Evolutionary conservation across 2,329 filamentous ascomycete genomes (phyloP).

Genomic region (Samsoniella hepiali): DNA sequence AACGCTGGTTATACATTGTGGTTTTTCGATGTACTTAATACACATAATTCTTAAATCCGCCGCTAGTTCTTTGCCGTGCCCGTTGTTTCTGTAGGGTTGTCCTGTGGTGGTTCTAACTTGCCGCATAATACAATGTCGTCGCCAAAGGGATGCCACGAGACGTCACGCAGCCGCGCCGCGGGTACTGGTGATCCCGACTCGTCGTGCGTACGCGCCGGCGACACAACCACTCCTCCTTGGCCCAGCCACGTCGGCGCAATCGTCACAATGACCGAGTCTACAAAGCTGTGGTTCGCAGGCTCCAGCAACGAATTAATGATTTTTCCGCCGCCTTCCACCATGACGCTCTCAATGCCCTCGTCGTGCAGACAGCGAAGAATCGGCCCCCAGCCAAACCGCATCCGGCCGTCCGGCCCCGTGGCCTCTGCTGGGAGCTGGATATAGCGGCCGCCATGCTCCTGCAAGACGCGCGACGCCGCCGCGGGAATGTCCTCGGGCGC

Average conservation of each 20-base stretch:
- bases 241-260: conserved; percentile 91
- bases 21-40: neutral
- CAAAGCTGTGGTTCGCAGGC: conserved; percentile 54
- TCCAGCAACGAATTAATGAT: conserved; percentile 81
- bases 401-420: conserved; percentile 26
- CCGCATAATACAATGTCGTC: conserved; percentile 83
- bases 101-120: conserved; percentile 37
- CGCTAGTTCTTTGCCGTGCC: neutral
- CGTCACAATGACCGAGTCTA: conserved; percentile 80
- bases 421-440: conserved; percentile 39
- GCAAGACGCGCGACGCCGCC: conserved; percentile 41
- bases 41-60: neutral
- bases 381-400: conserved; percentile 58
- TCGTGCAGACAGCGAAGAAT: conserved; percentile 56
- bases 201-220: conserved; percentile 57
- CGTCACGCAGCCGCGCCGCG: conserved; percentile 62
- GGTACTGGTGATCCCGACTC: conserved; percentile 51
- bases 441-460: conserved; percentile 51
- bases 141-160: conserved; percentile 74
- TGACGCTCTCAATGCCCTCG: conserved; percentile 70
- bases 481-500: conserved; percentile 42
- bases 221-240: conserved; percentile 73
- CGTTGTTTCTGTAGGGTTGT: neutral
- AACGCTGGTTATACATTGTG: neutral
- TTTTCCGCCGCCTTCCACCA: conserved; percentile 84